These are phyloP conservation scores for Beauveria varroae DNA, from an alignment of 2,329 filamentous ascomycete species.

Conservation along the genomic window DNA sequence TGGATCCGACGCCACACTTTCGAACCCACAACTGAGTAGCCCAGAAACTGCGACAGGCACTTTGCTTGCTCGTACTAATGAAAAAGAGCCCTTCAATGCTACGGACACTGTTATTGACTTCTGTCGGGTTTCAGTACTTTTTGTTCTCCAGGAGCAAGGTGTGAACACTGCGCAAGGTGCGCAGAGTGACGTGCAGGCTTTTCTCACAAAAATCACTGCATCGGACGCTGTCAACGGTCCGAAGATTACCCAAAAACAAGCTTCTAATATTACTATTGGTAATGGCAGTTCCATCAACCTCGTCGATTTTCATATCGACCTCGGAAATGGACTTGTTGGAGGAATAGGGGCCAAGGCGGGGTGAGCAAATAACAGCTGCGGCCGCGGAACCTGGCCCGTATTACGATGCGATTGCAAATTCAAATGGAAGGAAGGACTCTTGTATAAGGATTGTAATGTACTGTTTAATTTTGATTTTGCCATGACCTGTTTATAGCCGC, in stretches of 20 bases:
- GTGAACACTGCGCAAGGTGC: conserved; percentile 44
- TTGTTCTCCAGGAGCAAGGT: conserved; percentile 48
- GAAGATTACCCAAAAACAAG: conserved; percentile 31
- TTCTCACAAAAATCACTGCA: conserved; percentile 37
- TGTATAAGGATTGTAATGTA: conserved; percentile 10
- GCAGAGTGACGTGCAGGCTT: conserved; percentile 45
- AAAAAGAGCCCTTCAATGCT: conserved; percentile 32
- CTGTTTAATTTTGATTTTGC: conserved; percentile 7
- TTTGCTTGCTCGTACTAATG: neutral
- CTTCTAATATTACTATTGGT: conserved; percentile 35
- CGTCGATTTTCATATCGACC: conserved; percentile 37
- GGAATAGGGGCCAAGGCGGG: neutral
- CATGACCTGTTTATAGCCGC: conserved; percentile 3
- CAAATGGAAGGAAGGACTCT: neutral
- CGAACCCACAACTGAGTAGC: neutral
- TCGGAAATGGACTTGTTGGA: conserved; percentile 20
- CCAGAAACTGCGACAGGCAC: neutral
- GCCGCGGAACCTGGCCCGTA: neutral
- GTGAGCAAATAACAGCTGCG: neutral
- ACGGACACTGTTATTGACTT: conserved; percentile 56
- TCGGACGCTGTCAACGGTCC: conserved; percentile 19
- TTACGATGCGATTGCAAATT: neutral
- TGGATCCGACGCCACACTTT: neutral
- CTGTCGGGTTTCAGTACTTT: conserved; percentile 54
- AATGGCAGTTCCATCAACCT: conserved; percentile 42